A percentile compares a stretch with the other conserved stretches of the same genome.
Conservation (phyloP, 148 eudicot genomes). For the Rhododendron ferrugineum region DNA sequence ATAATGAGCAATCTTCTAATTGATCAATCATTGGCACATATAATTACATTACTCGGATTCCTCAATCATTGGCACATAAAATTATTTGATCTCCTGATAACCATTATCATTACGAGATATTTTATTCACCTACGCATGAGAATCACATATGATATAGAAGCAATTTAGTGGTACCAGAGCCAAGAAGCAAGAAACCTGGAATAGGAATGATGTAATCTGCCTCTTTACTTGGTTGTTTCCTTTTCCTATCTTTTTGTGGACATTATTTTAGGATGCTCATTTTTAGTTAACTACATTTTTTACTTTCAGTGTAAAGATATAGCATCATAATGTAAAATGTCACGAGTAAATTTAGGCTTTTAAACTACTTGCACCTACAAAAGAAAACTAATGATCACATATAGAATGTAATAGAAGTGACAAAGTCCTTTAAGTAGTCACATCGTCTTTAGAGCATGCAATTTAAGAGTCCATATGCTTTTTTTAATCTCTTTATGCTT, state of each 20-base stretch:
- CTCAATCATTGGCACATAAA: not conserved
- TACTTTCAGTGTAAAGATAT: not conserved
- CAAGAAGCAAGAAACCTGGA: too few species aligned
- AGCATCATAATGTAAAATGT: not conserved
- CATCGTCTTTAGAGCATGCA: not conserved
- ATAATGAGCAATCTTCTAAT: not conserved
- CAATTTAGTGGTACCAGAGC: not conserved
- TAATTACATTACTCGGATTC: not conserved
- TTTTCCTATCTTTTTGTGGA: too few species aligned
- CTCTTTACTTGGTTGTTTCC: too few species aligned
- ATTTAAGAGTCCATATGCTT: not conserved
- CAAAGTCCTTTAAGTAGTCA: not conserved
- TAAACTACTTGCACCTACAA: not conserved
- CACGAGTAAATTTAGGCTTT: not conserved
- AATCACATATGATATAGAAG: not conserved
- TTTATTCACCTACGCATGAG: not conserved
- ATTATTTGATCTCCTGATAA: not conserved
- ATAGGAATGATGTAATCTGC: too few species aligned
- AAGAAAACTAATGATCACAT: not conserved
- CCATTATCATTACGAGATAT: not conserved
- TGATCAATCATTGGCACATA: not conserved
- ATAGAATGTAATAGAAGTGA: not conserved
- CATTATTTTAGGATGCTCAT: not conserved
- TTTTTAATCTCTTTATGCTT: not conserved
- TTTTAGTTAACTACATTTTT: not conserved